These are phyloP conservation scores for Cercophora newfieldiana DNA, from an alignment of 495 filamentous ascomycete species.

Conservation along the genomic window DNA sequence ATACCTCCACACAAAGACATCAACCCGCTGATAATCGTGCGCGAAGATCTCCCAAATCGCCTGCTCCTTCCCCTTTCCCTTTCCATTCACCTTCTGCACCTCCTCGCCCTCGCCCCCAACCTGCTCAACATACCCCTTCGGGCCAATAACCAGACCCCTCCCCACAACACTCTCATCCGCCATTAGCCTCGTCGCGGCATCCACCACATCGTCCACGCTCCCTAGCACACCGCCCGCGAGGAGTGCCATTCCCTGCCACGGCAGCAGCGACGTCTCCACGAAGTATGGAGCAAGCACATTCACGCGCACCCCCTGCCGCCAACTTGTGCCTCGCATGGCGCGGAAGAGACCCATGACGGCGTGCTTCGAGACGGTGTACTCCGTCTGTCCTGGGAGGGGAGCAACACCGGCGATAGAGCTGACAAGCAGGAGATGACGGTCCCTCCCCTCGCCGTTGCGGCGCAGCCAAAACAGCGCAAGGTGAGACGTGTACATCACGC, in stretches of 20 bases:
- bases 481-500: constrained; percentile 63
- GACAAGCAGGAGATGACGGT: constrained; percentile 56
- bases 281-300: constrained; percentile 68
- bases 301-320: constrained; percentile 51
- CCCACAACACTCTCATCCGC: constrained; percentile 54
- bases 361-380: constrained; percentile 65
- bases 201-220: constrained; percentile 51
- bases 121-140: constrained; percentile 40
- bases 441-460: constrained; percentile 37
- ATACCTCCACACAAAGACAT: constrained; percentile 50
- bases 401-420: constrained; percentile 55
- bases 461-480: constrained; percentile 62
- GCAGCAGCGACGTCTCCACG: constrained; percentile 62
- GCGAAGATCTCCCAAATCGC: constrained; percentile 58
- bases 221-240: constrained; percentile 56
- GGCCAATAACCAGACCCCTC: constrained; percentile 55
- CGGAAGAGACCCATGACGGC: constrained; percentile 65
- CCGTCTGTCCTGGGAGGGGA: constrained; percentile 47
- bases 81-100: background rate
- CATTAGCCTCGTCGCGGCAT: constrained; percentile 38
- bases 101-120: constrained; percentile 6
- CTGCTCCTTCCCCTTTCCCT: constrained; percentile 9
- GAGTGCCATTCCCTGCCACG: constrained; percentile 39
- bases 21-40: constrained; percentile 57
- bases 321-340: constrained; percentile 49